Evolutionary conservation across 352 stramenopile species (phyloP).

Genomic region (Phytophthora kernoviae): DNA sequence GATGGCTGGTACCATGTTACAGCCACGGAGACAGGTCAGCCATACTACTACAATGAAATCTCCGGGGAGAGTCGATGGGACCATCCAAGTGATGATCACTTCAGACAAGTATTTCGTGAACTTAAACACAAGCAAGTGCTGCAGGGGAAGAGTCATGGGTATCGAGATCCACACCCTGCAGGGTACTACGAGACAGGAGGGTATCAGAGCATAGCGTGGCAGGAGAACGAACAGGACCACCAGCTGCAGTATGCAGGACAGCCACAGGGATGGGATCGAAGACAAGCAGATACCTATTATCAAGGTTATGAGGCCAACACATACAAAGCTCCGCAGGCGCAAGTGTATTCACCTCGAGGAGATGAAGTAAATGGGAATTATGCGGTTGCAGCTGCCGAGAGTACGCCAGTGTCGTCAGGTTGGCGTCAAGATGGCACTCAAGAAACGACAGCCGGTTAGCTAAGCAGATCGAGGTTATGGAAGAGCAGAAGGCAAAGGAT

Average conservation of each 20-base stretch:
- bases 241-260: conserved; percentile 24
- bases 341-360: conserved; percentile 26
- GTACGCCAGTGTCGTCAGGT: conserved; percentile 7
- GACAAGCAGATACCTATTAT: conserved; percentile 27
- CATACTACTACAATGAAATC: conserved; percentile 85
- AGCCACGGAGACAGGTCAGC: conserved; percentile 56
- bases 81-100: conserved; percentile 77
- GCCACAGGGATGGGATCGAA: conserved; percentile 26
- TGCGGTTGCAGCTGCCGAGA: conserved; percentile 17
- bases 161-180: conserved; percentile 20
- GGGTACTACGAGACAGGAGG: conserved; percentile 38
- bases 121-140: conserved; percentile 42
- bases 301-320: conserved; percentile 23
- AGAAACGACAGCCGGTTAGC: conserved; percentile 16
- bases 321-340: conserved; percentile 23
- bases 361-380: conserved; percentile 16
- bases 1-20: conserved; percentile 72
- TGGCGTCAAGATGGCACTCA: conserved; percentile 19
- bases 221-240: conserved; percentile 28
- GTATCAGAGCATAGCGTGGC: conserved; percentile 30
- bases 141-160: conserved; percentile 29
- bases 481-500: conserved; percentile 38
- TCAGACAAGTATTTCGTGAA: conserved; percentile 56
- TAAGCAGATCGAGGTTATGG: conserved; percentile 35
- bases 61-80: conserved; percentile 85